A percentile compares a stretch with the other conserved stretches of the same genome.
phyloP scores from a whole-genome alignment of 768 basidiomycete genomes.

The Scleroderma bovista region DNA sequence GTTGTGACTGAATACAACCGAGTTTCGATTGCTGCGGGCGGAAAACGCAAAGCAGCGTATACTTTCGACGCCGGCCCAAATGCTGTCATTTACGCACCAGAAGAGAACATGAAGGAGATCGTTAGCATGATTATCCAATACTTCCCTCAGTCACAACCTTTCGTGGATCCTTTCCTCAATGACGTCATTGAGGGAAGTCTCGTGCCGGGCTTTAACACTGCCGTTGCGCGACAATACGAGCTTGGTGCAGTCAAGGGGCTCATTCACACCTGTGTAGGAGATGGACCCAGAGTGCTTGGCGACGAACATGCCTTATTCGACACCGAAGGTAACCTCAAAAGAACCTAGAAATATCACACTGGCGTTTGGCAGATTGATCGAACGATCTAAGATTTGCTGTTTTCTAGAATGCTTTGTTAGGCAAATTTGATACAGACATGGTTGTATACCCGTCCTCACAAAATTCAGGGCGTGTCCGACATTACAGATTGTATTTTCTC shows the following conservation, averaged over 20 bases:
- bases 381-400: too few species aligned
- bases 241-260: conserved; percentile 80
- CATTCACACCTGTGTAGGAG: conserved; percentile 91
- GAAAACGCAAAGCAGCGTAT: conserved; percentile 82
- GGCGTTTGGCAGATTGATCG: too few species aligned
- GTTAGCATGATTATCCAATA: conserved; percentile 69
- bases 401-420: too few species aligned
- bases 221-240: conserved; percentile 67
- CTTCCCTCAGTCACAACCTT: conserved; percentile 80
- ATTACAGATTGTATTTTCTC: too few species aligned
- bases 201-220: conserved; percentile 70
- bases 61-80: conserved; percentile 99
- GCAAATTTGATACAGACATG: too few species aligned
- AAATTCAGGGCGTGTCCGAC: too few species aligned
- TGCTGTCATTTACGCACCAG: conserved; percentile 89
- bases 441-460: too few species aligned
- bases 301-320: conserved; percentile 62
- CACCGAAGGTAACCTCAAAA: conserved; percentile 40
- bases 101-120: conserved; percentile 74
- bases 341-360: background rate
- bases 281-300: conserved; percentile 74
- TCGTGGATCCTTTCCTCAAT: conserved; percentile 62
- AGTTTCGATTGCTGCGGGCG: conserved; percentile 49
- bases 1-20: conserved; percentile 93
- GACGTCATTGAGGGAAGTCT: conserved; percentile 41